Conservation (phyloP, 2,329 filamentous ascomycete genomes). For the Mycosphaerella arachidis region DNA sequence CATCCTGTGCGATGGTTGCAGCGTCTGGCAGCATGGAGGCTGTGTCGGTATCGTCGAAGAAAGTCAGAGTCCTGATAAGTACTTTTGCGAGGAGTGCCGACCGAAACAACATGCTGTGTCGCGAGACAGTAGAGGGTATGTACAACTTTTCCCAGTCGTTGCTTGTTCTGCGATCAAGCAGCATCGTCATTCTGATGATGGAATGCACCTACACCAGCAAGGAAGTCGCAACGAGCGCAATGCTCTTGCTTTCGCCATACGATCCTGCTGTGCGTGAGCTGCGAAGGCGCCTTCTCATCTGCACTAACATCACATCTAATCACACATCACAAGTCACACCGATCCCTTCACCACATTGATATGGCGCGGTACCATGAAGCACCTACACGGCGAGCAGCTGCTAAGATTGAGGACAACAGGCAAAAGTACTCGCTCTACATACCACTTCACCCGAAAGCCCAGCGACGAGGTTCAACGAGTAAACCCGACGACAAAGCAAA, state of each 20-base stretch:
- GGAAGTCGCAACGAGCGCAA: neutral
- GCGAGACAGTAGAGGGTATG: conserved; percentile 79
- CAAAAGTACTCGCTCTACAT: conserved; percentile 61
- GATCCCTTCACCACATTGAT: neutral
- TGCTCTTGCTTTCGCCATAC: neutral
- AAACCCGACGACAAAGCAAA: conserved; percentile 58
- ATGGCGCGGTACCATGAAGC: conserved; percentile 29
- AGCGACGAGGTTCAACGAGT: conserved; percentile 60
- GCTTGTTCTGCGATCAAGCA: neutral
- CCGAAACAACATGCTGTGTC: conserved; percentile 86
- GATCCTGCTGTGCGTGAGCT: neutral
- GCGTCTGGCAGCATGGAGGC: conserved; percentile 97
- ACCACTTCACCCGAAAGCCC: conserved; percentile 51
- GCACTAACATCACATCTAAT: neutral
- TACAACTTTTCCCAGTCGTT: conserved; percentile 28
- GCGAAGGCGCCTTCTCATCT: neutral
- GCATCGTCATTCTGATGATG: neutral
- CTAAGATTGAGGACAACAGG: conserved; percentile 40
- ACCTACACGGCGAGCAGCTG: conserved; percentile 23
- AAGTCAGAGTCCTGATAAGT: conserved; percentile 87
- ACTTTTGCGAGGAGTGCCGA: conserved; percentile 93
- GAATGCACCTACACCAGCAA: neutral
- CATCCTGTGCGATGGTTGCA: conserved; percentile 95
- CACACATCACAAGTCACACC: neutral
- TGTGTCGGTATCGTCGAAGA: conserved; percentile 97